These are phyloP conservation scores for Neoascochyta sp. DNA, from an alignment of 2,329 filamentous ascomycete species.

Conservation along the genomic window DNA sequence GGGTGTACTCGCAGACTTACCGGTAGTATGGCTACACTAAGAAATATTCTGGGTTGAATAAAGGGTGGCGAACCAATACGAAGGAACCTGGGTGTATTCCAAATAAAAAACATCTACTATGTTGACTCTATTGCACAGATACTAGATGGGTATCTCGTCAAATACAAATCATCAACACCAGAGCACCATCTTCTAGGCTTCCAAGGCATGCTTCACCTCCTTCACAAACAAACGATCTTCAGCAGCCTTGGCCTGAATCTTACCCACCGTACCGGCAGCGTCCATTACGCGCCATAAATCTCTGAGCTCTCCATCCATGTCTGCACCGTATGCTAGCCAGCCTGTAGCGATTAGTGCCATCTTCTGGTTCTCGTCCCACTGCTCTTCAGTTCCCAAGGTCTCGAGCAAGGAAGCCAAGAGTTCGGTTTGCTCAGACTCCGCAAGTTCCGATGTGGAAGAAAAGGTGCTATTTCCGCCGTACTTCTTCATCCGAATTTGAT, in stretches of 20 bases:
- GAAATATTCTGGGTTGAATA: too few species aligned
- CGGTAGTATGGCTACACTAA: too few species aligned
- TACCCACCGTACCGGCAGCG: slow-evolving; percentile 59
- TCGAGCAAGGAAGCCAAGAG: slow-evolving; percentile 77
- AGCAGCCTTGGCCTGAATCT: slow-evolving; percentile 18
- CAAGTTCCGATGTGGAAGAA: slow-evolving; percentile 43
- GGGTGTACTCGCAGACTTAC: too few species aligned
- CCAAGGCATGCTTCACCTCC: slow-evolving; percentile 34
- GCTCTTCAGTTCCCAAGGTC: slow-evolving; percentile 55
- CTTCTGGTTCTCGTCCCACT: slow-evolving; percentile 64
- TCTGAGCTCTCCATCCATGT: slow-evolving; percentile 68
- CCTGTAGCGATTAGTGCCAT: slow-evolving; percentile 75
- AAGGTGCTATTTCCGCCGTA: slow-evolving; percentile 28
- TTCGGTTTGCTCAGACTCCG: slow-evolving; percentile 72
- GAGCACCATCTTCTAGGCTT: slow-evolving; percentile 13
- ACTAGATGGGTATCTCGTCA: too few species aligned
- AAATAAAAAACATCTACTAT: too few species aligned
- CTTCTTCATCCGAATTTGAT: slow-evolving; percentile 59
- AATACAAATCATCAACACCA: too few species aligned
- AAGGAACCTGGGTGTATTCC: too few species aligned
- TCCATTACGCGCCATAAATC: slow-evolving; percentile 78
- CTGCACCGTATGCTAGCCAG: slow-evolving; percentile 67
- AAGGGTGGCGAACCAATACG: too few species aligned
- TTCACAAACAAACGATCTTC: slow-evolving; percentile 34
- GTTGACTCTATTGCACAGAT: too few species aligned